Evolutionary conservation across 768 basidiomycete species (phyloP), one percentile per base, ranked within the genome.

Genomic region (Mycena kentingensis): DNA sequence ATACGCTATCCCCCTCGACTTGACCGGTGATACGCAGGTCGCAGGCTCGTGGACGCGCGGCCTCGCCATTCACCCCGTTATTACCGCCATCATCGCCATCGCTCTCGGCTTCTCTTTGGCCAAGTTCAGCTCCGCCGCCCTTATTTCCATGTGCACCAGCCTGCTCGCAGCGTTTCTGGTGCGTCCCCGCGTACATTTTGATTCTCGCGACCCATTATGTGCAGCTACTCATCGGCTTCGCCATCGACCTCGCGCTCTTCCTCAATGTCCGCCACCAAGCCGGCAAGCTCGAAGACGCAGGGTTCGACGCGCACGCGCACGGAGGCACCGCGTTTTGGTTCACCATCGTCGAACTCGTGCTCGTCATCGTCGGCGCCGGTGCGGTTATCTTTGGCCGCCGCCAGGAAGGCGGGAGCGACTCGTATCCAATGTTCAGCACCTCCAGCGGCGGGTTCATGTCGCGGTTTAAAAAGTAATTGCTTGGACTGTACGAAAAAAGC

Each of bases 1-100:
- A 18, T 61, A 61, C 25, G 21, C 36, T 12, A 4, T 46, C 21
- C 25, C 37, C 15, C 1, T 1, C 1, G 45, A 35, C 7, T 15
- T 4, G 0, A 49, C 46, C 1, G 50, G 46, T n/a, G 15, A 8
- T 0, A 42, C 52, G 27, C 18, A 32, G 19, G 42, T 62, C 18
- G 52, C 47, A 5, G 51, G 54, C 5, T 56, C 57, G n/a, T 62
- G 57, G 57, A 59, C 57, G 10, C 47, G 60, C 1, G 60, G 60
- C 2, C 57, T 62, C 21, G 60, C 60, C 13, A 57, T 62, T 25
- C 60, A 62, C 46, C 60, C 60, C 22, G 60, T 62, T 18, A 57
- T 49, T 15, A 52, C 60, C 3, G 60, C 13, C 4, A 36, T 49
- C 21, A 25, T 58, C 11, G 57, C 58, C 24, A 47, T 61, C 32